Conservation (phyloP, 306 rosid genomes). For the Prunus kanzakura region DNA sequence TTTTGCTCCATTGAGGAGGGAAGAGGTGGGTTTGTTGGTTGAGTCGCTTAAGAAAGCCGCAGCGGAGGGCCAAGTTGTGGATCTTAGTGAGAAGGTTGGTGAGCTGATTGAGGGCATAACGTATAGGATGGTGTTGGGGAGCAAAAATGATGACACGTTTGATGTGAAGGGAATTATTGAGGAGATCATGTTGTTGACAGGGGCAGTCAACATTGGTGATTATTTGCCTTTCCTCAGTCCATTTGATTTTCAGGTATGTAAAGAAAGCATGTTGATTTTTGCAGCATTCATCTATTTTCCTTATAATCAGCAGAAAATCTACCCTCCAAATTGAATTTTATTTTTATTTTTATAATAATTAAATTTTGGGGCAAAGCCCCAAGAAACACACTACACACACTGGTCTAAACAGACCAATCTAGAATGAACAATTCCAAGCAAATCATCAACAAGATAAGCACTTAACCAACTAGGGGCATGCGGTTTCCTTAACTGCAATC, state of each 20-base stretch:
- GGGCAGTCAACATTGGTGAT: constrained; percentile 38
- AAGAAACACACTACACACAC: too few species aligned
- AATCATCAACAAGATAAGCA: too few species aligned
- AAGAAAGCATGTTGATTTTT: too few species aligned
- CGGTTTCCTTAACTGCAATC: too few species aligned
- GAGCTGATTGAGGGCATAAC: constrained; percentile 10
- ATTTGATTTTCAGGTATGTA: constrained; percentile 37
- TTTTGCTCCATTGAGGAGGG: background rate
- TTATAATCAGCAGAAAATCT: too few species aligned
- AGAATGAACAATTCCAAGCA: too few species aligned
- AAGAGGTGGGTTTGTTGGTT: constrained; percentile 1
- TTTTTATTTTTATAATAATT: too few species aligned
- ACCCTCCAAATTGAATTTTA: too few species aligned
- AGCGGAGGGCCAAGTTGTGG: constrained; percentile 13
- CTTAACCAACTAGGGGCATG: too few species aligned
- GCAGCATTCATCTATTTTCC: too few species aligned
- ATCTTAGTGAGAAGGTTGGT: constrained; percentile 15
- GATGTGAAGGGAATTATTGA: constrained; percentile 26
- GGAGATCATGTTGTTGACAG: background rate
- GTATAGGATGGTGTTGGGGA: background rate
- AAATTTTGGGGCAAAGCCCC: too few species aligned
- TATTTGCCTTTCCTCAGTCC: constrained; percentile 20
- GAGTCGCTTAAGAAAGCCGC: background rate
- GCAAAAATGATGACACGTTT: background rate
- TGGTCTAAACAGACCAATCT: too few species aligned